These are phyloP conservation scores for Cymbopogon citratus DNA, from an alignment of 176 grass and related monocot genomes.

Conservation along the genomic window DNA sequence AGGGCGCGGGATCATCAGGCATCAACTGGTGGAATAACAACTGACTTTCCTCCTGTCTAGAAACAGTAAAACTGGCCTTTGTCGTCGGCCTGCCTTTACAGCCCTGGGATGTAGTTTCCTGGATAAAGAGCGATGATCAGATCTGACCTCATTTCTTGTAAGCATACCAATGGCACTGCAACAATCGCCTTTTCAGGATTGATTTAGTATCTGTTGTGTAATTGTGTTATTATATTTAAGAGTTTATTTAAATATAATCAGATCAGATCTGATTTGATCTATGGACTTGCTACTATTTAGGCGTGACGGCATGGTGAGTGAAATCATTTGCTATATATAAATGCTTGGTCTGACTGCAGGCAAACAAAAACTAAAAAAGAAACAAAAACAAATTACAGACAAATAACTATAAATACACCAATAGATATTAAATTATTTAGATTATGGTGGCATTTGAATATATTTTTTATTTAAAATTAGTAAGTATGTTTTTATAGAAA, in stretches of 20 bases:
- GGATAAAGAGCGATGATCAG: not conserved
- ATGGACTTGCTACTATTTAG: not conserved
- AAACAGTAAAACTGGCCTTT: not conserved
- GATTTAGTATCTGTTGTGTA: too few relatives aligned
- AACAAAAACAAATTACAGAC: not conserved
- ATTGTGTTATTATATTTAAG: not conserved
- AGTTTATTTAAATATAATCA: not conserved
- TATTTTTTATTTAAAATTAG: not conserved
- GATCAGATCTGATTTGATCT: too few relatives aligned
- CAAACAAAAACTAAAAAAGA: not conserved
- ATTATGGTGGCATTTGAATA: not conserved
- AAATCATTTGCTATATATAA: not conserved
- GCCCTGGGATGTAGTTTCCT: not conserved
- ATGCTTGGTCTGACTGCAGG: not conserved
- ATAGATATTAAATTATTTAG: not conserved
- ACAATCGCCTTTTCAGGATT: too few relatives aligned
- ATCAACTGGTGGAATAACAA: constrained; percentile 44
- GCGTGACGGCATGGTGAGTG: not conserved
- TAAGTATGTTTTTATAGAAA: too few relatives aligned
- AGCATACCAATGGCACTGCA: not conserved
- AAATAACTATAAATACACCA: not conserved
- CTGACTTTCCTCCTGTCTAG: not conserved
- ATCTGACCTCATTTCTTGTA: not conserved
- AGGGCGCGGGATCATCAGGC: constrained; percentile 61
- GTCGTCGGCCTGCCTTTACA: too few relatives aligned